These are phyloP conservation scores for Leptomonas seymouri DNA, from an alignment of 208 protist genomes.

Conservation along the genomic window DNA sequence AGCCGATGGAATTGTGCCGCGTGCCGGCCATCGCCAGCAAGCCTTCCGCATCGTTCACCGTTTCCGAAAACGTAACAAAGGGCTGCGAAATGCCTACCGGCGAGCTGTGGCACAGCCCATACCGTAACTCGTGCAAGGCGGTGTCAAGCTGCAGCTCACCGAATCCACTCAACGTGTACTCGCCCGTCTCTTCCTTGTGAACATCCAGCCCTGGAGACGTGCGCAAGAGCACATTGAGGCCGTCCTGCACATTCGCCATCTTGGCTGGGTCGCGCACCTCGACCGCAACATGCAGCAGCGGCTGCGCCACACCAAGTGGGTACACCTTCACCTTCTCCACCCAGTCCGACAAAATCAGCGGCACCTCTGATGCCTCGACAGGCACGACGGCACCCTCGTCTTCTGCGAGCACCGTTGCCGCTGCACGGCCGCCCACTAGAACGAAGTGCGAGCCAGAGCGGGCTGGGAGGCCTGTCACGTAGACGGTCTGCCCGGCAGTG, in stretches of 20 bases:
- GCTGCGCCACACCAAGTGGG: conserved; percentile 31
- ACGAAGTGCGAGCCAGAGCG: conserved; percentile 62
- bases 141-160: conserved; percentile 99
- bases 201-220: conserved; percentile 92
- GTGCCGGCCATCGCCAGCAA: conserved; percentile 70
- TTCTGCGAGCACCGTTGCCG: conserved; percentile 38
- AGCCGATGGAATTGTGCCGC: conserved; percentile 47
- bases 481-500: conserved; percentile 70
- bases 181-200: conserved; percentile 97
- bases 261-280: conserved; percentile 97
- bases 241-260: conserved; percentile 94
- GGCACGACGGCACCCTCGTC: conserved; percentile 26
- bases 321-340: conserved; percentile 49
- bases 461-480: conserved; percentile 52
- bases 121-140: conserved; percentile 97
- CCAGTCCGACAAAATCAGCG: conserved; percentile 36
- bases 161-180: conserved; percentile 97
- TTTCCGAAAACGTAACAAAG: conserved; percentile 97
- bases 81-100: conserved; percentile 93
- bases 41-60: conserved; percentile 93
- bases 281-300: conserved; percentile 95
- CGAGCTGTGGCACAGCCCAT: conserved; percentile 56
- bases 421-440: conserved; percentile 53
- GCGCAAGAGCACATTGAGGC: conserved; percentile 91
- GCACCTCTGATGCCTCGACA: not conserved